Evolutionary conservation across 1,139 yeast genomes (phyloP).

Genomic region (Nakaseomyces kungkrabaensis): DNA sequence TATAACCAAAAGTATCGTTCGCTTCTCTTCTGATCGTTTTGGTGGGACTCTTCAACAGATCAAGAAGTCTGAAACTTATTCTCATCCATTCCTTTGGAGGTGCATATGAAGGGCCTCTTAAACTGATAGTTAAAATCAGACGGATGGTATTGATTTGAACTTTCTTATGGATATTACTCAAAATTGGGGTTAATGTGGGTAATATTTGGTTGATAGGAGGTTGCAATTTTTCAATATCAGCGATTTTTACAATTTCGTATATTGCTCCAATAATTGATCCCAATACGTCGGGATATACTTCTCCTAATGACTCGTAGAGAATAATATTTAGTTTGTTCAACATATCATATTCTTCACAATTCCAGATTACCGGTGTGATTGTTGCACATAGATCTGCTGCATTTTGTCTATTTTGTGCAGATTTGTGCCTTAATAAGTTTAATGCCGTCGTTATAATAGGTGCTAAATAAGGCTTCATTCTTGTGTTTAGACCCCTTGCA

Average conservation of each 20-base stretch:
- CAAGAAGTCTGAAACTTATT: constrained; percentile 82
- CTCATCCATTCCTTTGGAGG: constrained; percentile 98
- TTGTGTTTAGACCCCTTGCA: constrained; percentile 53
- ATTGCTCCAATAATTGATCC: constrained; percentile 77
- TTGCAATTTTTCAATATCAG: constrained; percentile 36
- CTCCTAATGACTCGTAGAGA: constrained; percentile 86
- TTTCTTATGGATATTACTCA: constrained; percentile 81
- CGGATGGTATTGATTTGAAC: constrained; percentile 82
- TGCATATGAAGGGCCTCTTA: constrained; percentile 72
- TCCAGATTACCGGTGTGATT: constrained; percentile 57
- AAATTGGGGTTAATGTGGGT: constrained; percentile 84
- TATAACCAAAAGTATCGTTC: constrained; percentile 81
- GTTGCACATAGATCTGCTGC: constrained; percentile 70
- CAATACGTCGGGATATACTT: constrained; percentile 86
- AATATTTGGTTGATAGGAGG: constrained; percentile 80
- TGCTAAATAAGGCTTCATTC: constrained; percentile 66
- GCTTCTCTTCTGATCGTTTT: constrained; percentile 78
- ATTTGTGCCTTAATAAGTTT: constrained; percentile 63
- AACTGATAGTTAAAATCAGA: constrained; percentile 76
- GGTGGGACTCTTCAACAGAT: constrained; percentile 77
- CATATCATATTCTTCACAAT: constrained; percentile 56
- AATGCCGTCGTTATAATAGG: constrained; percentile 66
- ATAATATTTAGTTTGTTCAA: constrained; percentile 63
- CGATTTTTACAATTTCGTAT: constrained; percentile 41
- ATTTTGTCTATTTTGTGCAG: constrained; percentile 70